Conservation (phyloP, 345 rosid species). For the Erucastrum elatum region DNA sequence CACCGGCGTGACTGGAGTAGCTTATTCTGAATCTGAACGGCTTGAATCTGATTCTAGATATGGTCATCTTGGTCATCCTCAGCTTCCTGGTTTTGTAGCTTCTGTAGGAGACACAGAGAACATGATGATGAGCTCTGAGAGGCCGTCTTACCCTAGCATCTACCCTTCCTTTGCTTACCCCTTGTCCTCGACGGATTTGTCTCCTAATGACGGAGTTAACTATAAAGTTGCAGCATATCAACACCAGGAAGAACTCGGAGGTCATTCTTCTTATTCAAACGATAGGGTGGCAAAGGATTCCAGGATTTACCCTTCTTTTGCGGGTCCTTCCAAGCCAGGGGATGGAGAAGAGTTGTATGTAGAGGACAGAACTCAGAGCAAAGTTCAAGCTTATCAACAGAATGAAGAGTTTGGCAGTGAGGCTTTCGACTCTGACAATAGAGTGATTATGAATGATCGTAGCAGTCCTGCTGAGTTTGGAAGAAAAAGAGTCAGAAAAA, state of each 20-base stretch:
- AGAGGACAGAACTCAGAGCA: conserved; percentile 21
- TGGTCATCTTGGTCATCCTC: conserved; percentile 25
- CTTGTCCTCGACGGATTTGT: conserved; percentile 5
- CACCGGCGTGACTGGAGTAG: conserved; percentile 14
- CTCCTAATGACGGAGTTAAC: conserved; percentile 2
- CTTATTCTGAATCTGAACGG: conserved; percentile 27
- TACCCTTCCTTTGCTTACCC: conserved; percentile 38
- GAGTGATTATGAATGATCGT: conserved; percentile 12
- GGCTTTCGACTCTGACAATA: conserved; percentile 29
- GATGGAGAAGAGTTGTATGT: conserved; percentile 26
- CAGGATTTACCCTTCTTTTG: conserved; percentile 38
- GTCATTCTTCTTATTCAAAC: conserved; percentile 8
- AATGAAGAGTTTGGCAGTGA: conserved; percentile 26
- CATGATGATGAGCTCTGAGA: conserved; percentile 21
- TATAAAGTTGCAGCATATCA: conserved; percentile 18
- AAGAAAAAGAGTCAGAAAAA: conserved; percentile 36
- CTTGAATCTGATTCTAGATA: conserved; percentile 17
- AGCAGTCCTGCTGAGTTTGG: conserved; percentile 12
- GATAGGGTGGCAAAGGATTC: conserved; percentile 1
- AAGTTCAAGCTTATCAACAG: conserved; percentile 25
- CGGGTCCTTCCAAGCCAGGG: neutral
- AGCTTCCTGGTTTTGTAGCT: conserved; percentile 25
- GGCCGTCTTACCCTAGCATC: conserved; percentile 26
- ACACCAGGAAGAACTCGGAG: conserved; percentile 19
- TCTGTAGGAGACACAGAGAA: conserved; percentile 21